Evolutionary conservation across 352 stramenopile genomes (phyloP).

Genomic region (Phytophthora cactorum): DNA sequence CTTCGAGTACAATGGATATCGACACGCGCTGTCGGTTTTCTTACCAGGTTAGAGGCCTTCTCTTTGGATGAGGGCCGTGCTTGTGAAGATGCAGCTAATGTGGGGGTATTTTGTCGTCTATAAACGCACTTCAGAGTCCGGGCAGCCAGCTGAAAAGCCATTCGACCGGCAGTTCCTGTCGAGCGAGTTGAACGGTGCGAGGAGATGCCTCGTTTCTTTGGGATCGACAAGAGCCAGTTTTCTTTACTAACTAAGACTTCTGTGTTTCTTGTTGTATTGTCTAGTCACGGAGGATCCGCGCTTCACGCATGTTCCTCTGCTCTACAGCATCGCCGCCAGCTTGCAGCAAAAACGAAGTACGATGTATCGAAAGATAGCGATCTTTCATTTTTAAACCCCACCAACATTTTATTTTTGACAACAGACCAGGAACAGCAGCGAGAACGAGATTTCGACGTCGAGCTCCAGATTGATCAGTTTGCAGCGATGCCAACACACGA

Average conservation of each 20-base stretch:
- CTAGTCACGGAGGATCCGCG: constrained; percentile 68
- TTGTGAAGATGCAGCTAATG: neutral
- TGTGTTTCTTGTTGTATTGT: neutral
- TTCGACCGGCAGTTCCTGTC: constrained; percentile 86
- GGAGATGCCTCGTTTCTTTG: neutral
- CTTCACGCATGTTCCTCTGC: constrained; percentile 76
- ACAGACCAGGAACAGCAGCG: constrained; percentile 28
- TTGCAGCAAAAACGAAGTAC: constrained; percentile 51
- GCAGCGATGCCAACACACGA: constrained; percentile 6
- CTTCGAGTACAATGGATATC: constrained; percentile 94
- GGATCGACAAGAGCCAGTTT: neutral
- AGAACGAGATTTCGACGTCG: constrained; percentile 20
- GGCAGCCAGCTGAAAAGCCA: constrained; percentile 76
- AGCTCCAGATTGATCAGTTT: constrained; percentile 38
- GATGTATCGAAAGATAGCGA: neutral
- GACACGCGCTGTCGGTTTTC: constrained; percentile 89
- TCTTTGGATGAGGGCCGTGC: neutral
- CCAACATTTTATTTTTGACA: neutral
- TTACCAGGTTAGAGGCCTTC: constrained; percentile 47
- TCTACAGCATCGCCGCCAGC: constrained; percentile 82
- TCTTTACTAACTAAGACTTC: neutral
- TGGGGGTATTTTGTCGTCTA: neutral
- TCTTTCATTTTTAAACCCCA: neutral
- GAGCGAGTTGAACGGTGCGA: constrained; percentile 76
- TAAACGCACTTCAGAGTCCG: constrained; percentile 59